Percentiles rank a stretch among this genome's conserved stretches.
Conservation (phyloP, 2,329 filamentous ascomycete species). For the Cryphonectria naterciae region DNA sequence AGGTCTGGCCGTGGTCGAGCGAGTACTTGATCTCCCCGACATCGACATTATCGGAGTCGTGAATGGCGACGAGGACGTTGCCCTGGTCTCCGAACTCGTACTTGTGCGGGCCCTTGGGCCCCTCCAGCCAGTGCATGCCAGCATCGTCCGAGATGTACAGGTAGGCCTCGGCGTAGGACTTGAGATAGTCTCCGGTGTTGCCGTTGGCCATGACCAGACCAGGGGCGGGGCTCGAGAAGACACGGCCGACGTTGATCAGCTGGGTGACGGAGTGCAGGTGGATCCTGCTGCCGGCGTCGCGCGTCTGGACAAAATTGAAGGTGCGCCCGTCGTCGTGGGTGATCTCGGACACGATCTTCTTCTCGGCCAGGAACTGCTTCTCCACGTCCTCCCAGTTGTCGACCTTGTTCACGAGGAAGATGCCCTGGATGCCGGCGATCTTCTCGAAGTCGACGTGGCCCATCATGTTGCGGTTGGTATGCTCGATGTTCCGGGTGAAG, state of each 20-base stretch:
- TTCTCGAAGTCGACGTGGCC: conserved; percentile 96
- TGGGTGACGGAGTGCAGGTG: conserved; percentile 94
- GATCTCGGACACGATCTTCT: conserved; percentile 79
- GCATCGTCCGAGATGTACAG: conserved; percentile 91
- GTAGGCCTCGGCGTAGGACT: conserved; percentile 72
- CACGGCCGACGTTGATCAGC: conserved; percentile 76
- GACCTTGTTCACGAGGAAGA: conserved; percentile 88
- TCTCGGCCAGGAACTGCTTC: conserved; percentile 52
- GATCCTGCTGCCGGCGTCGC: conserved; percentile 64
- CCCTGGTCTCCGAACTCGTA: conserved; percentile 97
- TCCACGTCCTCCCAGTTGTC: conserved; percentile 81
- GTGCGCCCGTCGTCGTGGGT: conserved; percentile 95
- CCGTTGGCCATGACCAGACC: conserved; percentile 93
- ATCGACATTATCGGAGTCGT: conserved; percentile 69
- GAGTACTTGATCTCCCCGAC: conserved; percentile 71
- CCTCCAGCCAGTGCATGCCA: conserved; percentile 79
- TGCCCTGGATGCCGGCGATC: conserved; percentile 86
- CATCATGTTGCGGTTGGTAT: conserved; percentile 80
- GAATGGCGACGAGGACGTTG: conserved; percentile 81
- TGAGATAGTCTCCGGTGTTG: conserved; percentile 79
- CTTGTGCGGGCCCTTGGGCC: conserved; percentile 81
- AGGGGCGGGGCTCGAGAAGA: conserved; percentile 92
- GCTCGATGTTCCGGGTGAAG: conserved; percentile 87
- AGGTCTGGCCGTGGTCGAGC: conserved; percentile 84
- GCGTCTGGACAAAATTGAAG: conserved; percentile 70